Evolutionary conservation across 139 green algal genomes (phyloP).

Genomic region (Volvox africanus): DNA sequence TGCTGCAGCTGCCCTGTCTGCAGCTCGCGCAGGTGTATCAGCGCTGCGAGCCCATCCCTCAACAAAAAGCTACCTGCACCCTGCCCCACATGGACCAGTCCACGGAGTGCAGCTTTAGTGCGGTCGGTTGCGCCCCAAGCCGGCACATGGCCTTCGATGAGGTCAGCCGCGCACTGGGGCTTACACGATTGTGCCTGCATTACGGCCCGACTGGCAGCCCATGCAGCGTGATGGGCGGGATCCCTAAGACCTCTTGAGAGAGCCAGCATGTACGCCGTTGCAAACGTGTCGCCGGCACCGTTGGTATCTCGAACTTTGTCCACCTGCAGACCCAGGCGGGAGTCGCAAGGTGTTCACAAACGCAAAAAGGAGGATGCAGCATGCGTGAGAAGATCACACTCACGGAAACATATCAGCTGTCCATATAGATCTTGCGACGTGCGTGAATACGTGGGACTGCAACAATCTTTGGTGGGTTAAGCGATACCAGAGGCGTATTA

Average conservation of each 20-base stretch:
- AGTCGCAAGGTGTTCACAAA: too few relatives aligned
- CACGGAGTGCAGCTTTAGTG: background rate
- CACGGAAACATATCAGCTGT: too few relatives aligned
- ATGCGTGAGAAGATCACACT: too few relatives aligned
- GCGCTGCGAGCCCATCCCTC: conserved; percentile 19
- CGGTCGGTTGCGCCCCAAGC: background rate
- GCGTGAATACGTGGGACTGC: too few relatives aligned
- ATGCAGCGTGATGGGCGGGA: conserved; percentile 64
- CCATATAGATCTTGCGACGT: too few relatives aligned
- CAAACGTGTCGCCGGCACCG: conserved; percentile 87
- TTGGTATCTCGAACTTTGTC: conserved; percentile 83
- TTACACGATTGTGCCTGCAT: conserved; percentile 77
- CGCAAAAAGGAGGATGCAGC: too few relatives aligned
- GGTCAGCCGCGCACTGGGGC: conserved; percentile 67
- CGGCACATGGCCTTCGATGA: conserved; percentile 35
- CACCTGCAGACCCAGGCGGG: conserved; percentile 46
- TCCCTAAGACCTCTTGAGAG: conserved; percentile 50
- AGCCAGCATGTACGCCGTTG: conserved; percentile 81
- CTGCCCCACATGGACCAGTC: background rate
- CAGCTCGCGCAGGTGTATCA: conserved; percentile 1
- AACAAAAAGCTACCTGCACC: background rate
- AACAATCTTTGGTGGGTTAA: too few relatives aligned
- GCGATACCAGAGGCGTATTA: too few relatives aligned
- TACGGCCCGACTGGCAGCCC: conserved; percentile 72
- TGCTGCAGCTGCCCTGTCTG: background rate